Percentiles rank a stretch among this genome's conserved stretches.
Conservation (phyloP, 257 asterid genomes). For the Salvia miltiorrhiza region DNA sequence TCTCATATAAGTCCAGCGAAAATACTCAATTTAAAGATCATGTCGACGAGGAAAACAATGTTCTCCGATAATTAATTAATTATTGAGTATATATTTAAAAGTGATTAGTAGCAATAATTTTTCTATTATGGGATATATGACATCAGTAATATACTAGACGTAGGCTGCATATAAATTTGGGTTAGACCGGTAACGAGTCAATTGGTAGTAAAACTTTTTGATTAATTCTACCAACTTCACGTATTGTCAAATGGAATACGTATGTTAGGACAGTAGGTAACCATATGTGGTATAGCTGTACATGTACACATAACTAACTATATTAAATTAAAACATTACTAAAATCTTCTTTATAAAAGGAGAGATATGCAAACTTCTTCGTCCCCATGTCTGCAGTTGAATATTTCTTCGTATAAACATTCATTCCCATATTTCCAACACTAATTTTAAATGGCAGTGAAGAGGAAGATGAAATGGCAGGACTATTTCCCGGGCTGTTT, state of each 20-base stretch:
- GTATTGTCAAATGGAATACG: constrained; percentile 19
- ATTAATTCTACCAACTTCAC: background rate
- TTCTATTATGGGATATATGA: too few species aligned
- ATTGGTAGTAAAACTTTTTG: background rate
- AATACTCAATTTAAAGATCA: too few species aligned
- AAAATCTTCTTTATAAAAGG: constrained; percentile 41
- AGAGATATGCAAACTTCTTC: constrained; percentile 14
- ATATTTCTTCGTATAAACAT: constrained; percentile 18
- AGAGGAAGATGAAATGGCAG: constrained; percentile 58
- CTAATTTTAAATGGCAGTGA: constrained; percentile 31
- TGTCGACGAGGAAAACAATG: too few species aligned
- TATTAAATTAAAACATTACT: background rate
- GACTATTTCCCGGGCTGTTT: constrained; percentile 49
- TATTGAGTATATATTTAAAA: too few species aligned
- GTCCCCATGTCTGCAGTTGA: constrained; percentile 33
- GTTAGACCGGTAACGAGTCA: too few species aligned
- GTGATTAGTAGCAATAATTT: too few species aligned
- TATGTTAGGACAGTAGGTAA: constrained; percentile 20
- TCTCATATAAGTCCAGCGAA: too few species aligned
- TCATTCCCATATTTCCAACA: constrained; percentile 5
- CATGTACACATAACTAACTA: background rate
- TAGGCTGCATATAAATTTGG: too few species aligned
- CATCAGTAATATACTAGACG: too few species aligned
- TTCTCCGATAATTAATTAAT: too few species aligned
- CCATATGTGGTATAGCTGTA: background rate